A percentile compares a stretch with the other conserved stretches of the same genome.
Evolutionary conservation across 1,284 basidiomycete species (phyloP).

Genomic region (Rhodotorula sp.): DNA sequence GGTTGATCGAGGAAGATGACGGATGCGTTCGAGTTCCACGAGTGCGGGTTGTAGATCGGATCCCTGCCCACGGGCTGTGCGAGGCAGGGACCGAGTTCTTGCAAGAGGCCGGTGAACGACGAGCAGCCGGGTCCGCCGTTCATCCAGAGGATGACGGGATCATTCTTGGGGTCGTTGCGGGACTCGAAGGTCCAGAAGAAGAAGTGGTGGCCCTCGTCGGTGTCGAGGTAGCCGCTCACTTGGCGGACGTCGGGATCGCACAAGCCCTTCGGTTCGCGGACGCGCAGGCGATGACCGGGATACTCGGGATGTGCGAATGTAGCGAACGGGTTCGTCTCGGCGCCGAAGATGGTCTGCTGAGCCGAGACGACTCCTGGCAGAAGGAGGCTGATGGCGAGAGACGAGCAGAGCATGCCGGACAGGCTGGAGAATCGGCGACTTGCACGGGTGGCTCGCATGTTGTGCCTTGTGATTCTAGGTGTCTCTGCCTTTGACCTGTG

Average conservation of each 20-base stretch:
- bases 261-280: constrained; percentile 38
- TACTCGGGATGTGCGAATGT: constrained; percentile 4
- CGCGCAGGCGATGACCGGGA: constrained; percentile 30
- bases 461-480: no score
- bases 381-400: neutral
- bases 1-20: constrained; percentile 46
- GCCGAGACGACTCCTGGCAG: neutral
- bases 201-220: constrained; percentile 43
- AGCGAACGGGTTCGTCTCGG: neutral
- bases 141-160: constrained; percentile 50
- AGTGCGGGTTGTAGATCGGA: constrained; percentile 32
- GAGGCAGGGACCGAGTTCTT: constrained; percentile 53
- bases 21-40: constrained; percentile 50
- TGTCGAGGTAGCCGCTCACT: constrained; percentile 40
- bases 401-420: neutral
- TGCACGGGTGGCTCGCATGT: no score
- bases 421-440: neutral
- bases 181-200: constrained; percentile 49
- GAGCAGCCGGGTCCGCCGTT: constrained; percentile 49
- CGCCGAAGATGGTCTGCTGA: neutral
- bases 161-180: constrained; percentile 48
- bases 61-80: constrained; percentile 28
- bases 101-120: constrained; percentile 54
- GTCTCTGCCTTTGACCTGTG: no score
- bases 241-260: constrained; percentile 48